Base-by-base conservation (phyloP, 495 filamentous ascomycete genomes). In the Cenococcum geophilum region DNA sequence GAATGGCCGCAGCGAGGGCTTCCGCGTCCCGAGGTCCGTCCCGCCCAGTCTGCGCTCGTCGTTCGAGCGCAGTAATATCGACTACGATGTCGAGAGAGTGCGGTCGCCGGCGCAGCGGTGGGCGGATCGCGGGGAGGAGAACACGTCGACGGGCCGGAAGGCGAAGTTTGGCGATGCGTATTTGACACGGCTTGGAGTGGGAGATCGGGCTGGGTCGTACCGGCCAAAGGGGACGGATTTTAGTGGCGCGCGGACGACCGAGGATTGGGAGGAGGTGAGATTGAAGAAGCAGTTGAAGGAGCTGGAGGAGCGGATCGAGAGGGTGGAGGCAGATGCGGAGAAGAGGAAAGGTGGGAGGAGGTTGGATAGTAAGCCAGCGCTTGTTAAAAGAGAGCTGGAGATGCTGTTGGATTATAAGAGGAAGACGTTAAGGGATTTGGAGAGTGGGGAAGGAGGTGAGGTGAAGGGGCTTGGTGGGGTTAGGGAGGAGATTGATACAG, bases 81-180 rank as follows among this genome's bases (percentile, higher is more conserved):
- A 95, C 74, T 97, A 97, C 77, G 87, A 96, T 63, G 66, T 97
- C 53, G 91, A 95, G 73, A 85, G 86, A 67, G 80, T 83, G 20
- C 58, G 69, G 62, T 74, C 72, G 6, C 66, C 83, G 21, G 77
- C 77, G 1, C 73, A 79, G 23, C 80, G 81, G 67, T 92, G 86
- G 85, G 87, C 84, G 11, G 77, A 82, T 57, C 79, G 79, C 47
- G 77, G 78, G 14, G 87, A 90, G 67, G 87, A 89, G 32, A 80
- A 84, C 63, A 96, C 91, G 1, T 70, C 75, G 4, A 89, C 87
- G n/a, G 89, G 89, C 42, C 83, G 87, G 67, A 98, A 97, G 74
- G 85, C 91, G 64, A 95, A 92, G 73, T 98, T 98, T 73, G 93
- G 93, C 55, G 92, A 97, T 73, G 89, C 93, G 45, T 98, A 98